These are phyloP conservation scores for Tylopilus sp. DNA, from an alignment of 768 basidiomycete species.

Conservation along the genomic window DNA sequence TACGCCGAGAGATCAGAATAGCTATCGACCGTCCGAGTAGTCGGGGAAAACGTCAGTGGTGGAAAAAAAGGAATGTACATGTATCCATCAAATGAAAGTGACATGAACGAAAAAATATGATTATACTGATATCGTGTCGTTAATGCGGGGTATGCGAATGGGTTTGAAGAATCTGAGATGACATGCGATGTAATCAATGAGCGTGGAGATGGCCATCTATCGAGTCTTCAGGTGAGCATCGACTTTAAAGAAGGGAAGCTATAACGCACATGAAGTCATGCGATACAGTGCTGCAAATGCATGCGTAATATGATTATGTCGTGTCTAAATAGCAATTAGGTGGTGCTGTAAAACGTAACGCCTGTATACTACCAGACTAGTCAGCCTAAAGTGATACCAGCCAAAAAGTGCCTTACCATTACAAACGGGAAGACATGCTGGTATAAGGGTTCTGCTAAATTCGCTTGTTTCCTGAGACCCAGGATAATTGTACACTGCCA, in stretches of 20 bases:
- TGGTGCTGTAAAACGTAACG: conserved; percentile 25
- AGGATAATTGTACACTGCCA: conserved; percentile 76
- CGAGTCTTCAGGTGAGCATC: neutral
- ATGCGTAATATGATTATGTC: conserved; percentile 28
- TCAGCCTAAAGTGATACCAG: conserved; percentile 2
- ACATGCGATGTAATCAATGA: conserved; percentile 21
- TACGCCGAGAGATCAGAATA: conserved; percentile 4
- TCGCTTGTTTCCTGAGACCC: conserved; percentile 56
- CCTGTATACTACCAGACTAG: conserved; percentile 18
- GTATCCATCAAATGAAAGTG: conserved; percentile 16
- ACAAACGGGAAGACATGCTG: conserved; percentile 16
- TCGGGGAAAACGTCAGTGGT: conserved; percentile 2
- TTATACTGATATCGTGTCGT: conserved; percentile 25
- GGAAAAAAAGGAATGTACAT: conserved; percentile 2
- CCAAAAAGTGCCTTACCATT: conserved; percentile 17
- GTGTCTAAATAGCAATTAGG: conserved; percentile 25
- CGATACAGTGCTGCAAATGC: conserved; percentile 28
- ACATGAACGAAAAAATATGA: conserved; percentile 23
- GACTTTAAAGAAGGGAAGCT: neutral
- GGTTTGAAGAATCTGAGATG: conserved; percentile 19
- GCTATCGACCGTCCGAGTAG: conserved; percentile 5
- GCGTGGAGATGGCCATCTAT: conserved; percentile 29
- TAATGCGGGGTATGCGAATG: conserved; percentile 28
- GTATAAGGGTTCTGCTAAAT: conserved; percentile 14
- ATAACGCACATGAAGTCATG: conserved; percentile 24